Evolutionary conservation across 257 asterid species (phyloP).

Genomic region (Dorcoceras hygrometricum): DNA sequence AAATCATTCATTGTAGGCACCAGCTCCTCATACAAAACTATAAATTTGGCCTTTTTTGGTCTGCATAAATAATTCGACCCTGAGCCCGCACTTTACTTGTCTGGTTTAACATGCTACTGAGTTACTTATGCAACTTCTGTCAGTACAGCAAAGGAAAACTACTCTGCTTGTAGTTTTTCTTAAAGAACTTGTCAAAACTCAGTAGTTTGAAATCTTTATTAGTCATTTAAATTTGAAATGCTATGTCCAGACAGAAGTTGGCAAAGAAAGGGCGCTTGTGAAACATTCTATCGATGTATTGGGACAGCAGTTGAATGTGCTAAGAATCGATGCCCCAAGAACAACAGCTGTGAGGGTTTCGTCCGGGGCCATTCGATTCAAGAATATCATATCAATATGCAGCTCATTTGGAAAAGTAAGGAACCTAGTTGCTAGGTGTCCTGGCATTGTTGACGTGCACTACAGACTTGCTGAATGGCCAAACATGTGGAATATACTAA

Average conservation of each 20-base stretch:
- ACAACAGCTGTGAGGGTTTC: slow-evolving; percentile 53
- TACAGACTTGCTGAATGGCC: slow-evolving; percentile 57
- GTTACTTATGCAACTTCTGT: too few relatives aligned
- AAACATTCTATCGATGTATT: slow-evolving; percentile 39
- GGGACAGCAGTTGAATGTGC: slow-evolving; percentile 42
- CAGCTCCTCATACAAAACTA: too few relatives aligned
- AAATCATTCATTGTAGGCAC: too few relatives aligned
- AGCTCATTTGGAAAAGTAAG: slow-evolving; percentile 32
- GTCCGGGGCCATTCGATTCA: not conserved
- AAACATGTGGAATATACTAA: slow-evolving; percentile 54
- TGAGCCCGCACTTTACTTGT: too few relatives aligned
- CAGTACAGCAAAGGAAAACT: too few relatives aligned
- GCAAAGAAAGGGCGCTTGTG: slow-evolving; percentile 56
- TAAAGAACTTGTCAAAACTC: not conserved
- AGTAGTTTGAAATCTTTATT: not conserved
- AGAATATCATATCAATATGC: slow-evolving; percentile 19
- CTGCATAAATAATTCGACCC: too few relatives aligned
- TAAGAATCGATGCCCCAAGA: slow-evolving; percentile 60
- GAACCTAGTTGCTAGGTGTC: fast-evolving
- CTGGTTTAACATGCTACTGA: too few relatives aligned
- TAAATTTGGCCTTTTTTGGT: too few relatives aligned
- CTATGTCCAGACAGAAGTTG: slow-evolving; percentile 48
- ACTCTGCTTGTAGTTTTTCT: not conserved
- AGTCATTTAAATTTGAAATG: slow-evolving; percentile 17
- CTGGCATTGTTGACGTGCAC: slow-evolving; percentile 30